Conservation (phyloP, 768 basidiomycete species). For the Collybia sordida region DNA sequence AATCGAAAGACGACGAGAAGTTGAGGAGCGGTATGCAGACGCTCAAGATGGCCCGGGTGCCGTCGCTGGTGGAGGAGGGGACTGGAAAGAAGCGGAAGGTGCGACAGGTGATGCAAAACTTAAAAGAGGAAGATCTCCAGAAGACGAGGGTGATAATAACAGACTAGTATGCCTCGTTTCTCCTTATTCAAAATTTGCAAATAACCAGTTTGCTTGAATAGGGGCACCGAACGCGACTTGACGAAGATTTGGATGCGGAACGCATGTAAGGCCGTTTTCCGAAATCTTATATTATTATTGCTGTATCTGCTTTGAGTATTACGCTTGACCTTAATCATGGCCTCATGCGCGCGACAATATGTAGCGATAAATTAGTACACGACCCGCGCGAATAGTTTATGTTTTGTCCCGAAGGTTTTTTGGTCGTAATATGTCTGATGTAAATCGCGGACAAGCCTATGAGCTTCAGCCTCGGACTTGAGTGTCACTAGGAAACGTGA, state of each 20-base stretch:
- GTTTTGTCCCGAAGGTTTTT: conserved; percentile 4
- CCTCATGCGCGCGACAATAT: background rate
- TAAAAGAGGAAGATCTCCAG: conserved; percentile 78
- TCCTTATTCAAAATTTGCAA: conserved; percentile 2
- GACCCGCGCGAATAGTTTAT: conserved; percentile 15
- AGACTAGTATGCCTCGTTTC: conserved; percentile 48
- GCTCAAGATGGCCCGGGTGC: conserved; percentile 77
- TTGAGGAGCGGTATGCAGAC: conserved; percentile 86
- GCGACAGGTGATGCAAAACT: conserved; percentile 30
- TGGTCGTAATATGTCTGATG: conserved; percentile 49
- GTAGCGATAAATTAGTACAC: conserved; percentile 19
- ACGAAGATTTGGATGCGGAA: conserved; percentile 66
- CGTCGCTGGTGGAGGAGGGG: conserved; percentile 81
- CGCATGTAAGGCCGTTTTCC: conserved; percentile 52
- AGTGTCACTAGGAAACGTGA: conserved; percentile 59
- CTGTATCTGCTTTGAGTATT: conserved; percentile 13
- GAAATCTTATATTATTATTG: conserved; percentile 21
- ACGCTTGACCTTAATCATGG: conserved; percentile 2
- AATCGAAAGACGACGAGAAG: conserved; percentile 73
- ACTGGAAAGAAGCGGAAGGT: conserved; percentile 74
- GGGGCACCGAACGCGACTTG: conserved; percentile 61
- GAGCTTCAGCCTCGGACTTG: conserved; percentile 61
- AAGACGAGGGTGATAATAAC: conserved; percentile 65
- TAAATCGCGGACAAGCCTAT: conserved; percentile 59
- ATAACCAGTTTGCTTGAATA: conserved; percentile 21